Base-by-base conservation (phyloP, 768 basidiomycete genomes). In the Cyclocybe cylindracea region DNA sequence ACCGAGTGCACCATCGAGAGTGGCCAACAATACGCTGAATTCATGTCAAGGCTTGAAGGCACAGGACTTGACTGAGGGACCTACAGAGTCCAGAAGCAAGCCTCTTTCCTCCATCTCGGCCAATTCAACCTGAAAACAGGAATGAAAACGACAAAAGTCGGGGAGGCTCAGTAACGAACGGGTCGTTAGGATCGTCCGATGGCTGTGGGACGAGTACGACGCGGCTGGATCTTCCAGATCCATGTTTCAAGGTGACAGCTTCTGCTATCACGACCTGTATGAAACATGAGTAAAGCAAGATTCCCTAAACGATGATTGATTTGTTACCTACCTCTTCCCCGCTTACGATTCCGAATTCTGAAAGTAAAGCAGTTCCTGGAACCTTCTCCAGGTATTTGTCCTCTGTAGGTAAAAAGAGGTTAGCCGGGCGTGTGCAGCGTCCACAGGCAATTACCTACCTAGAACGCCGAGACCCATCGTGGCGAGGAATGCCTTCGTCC, bases 101-200 rank as follows among this genome's bases (percentile, higher is more conserved):
- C 70, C 50, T 77, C 75, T 46, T 77, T 77, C 61, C 70, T 73
- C 75, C 74, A 77, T 46, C 61, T 53, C 7, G 75, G 73, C 75
- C 75, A 77, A 50, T 77, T 77, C 32, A 76, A 48, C 10, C 70
- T 73, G 41, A 10, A 46, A 16, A 39, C n/a, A 19, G 7, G 18
- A 16, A 11, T 57, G 34, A 46, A 45, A 39, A 35, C 16, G 5
- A 38, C 31, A 31, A 11, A 14, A 1, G 8, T 8, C 18, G 24
- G 24, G 1, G 33, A 38, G 24, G 24, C 24, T 24, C 24, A 24
- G 24, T 5, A 24, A 63, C 72, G 36, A 42, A 73, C 73, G 74
- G 74, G 52, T 77, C 75, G 48, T 64, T 65, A 3, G 71, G 74
- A 50, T 76, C 72, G 32, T 76, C 71, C 3, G 76, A 74, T 3